Evolutionary conservation across 306 rosid genomes (phyloP).

Genomic region (Prinsepia uniflora): DNA sequence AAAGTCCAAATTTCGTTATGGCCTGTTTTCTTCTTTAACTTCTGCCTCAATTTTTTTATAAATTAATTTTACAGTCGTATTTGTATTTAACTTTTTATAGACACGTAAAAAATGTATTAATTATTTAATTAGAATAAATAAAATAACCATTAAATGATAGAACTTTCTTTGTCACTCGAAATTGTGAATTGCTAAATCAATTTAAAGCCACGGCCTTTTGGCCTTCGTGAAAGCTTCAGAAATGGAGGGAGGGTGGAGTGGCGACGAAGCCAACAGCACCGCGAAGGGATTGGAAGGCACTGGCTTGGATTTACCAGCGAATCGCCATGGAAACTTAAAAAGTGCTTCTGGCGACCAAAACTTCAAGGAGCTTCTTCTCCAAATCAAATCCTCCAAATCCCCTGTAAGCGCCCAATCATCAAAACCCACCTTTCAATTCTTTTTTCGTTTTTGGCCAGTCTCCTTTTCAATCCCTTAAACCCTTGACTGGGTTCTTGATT

Average conservation of each 20-base stretch:
- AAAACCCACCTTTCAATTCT: neutral
- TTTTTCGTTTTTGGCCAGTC: neutral
- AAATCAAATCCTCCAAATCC: conserved; percentile 75
- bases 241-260: conserved; percentile 6
- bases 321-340: conserved; percentile 49
- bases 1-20: no score
- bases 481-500: neutral
- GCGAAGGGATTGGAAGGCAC: conserved; percentile 49
- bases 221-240: neutral
- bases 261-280: conserved; percentile 24
- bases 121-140: no score
- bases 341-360: conserved; percentile 59
- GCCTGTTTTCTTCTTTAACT: no score
- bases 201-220: neutral
- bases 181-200: neutral
- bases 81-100: no score
- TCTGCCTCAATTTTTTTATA: no score
- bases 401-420: conserved; percentile 35
- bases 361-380: conserved; percentile 45
- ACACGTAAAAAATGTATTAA: no score
- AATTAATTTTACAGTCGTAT: no score
- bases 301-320: conserved; percentile 37
- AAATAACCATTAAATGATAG: no score
- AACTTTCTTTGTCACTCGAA: neutral
- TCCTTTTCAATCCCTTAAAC: neutral